Evolutionary conservation across 2,329 filamentous ascomycete species (phyloP).

Genomic region (Cryphonectria japonica): DNA sequence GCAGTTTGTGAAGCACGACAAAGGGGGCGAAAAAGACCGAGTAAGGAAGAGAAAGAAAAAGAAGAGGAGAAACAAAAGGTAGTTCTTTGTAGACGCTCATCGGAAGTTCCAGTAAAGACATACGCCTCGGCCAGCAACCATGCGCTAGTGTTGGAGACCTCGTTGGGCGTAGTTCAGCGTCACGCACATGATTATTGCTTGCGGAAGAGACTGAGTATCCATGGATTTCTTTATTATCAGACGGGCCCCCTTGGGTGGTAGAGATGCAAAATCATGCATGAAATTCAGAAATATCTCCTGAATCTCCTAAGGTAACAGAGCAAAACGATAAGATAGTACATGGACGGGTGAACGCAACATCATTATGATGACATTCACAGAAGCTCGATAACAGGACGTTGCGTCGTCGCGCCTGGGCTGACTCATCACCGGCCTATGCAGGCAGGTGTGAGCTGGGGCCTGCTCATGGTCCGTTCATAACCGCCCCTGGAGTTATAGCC

Average conservation of each 20-base stretch:
- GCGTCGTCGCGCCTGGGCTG: background rate
- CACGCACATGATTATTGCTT: too few species aligned
- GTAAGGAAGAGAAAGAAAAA: too few species aligned
- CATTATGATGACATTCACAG: background rate
- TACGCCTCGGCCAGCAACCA: background rate
- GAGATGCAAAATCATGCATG: background rate
- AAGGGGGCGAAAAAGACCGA: too few species aligned
- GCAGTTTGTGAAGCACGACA: background rate
- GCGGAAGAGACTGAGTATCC: background rate
- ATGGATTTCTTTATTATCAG: background rate
- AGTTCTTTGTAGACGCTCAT: too few species aligned
- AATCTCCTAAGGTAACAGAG: background rate
- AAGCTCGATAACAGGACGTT: background rate
- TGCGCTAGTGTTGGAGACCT: background rate
- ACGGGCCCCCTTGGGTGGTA: background rate
- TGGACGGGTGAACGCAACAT: background rate
- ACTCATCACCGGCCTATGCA: background rate
- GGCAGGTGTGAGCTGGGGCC: background rate
- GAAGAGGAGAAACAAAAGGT: too few species aligned
- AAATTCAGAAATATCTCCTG: background rate
- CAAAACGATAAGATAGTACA: background rate
- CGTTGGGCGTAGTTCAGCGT: too few species aligned
- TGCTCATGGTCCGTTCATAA: slow-evolving; percentile 4
- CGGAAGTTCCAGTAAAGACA: too few species aligned
- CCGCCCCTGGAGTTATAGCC: slow-evolving; percentile 22